phyloP scores from a whole-genome alignment of 2,329 filamentous ascomycete genomes.

The Magnaporthales sp. region DNA sequence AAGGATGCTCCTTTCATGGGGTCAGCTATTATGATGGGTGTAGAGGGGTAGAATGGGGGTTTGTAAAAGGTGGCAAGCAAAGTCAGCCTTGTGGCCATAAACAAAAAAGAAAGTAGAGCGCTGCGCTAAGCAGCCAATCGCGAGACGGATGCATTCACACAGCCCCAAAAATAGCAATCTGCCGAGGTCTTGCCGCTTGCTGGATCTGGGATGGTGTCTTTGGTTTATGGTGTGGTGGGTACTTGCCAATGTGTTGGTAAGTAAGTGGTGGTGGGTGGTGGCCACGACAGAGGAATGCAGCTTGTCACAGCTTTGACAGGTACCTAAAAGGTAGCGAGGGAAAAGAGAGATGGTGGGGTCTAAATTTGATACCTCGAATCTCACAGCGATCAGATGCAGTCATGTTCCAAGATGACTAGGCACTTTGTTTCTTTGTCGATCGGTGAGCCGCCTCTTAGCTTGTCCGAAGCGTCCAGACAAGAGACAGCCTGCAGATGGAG shows the following conservation, averaged over 20 bases:
- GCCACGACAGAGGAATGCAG: not conserved
- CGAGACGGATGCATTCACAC: not conserved
- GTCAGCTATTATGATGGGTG: too few species aligned
- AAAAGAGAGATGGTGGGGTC: not conserved
- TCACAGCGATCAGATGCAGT: not conserved
- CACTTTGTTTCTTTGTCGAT: not conserved
- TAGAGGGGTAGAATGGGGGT: not conserved
- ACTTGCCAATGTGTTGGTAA: too few species aligned
- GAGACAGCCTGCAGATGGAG: not conserved
- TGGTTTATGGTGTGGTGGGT: not conserved
- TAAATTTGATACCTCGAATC: not conserved
- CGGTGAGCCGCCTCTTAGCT: not conserved
- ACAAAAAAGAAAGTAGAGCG: not conserved
- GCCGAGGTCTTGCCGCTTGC: not conserved
- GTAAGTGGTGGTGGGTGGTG: not conserved
- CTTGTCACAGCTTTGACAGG: not conserved
- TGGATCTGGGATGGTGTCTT: not conserved
- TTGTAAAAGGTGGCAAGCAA: not conserved
- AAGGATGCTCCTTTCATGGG: not conserved
- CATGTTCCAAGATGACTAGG: not conserved
- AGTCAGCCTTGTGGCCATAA: not conserved
- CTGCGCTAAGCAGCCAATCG: not conserved
- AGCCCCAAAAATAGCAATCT: not conserved
- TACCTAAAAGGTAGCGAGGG: not conserved
- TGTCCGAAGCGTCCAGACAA: not conserved